phyloP scores from a whole-genome alignment of 2,329 filamentous ascomycete species.

The Bipolaris victoriae region DNA sequence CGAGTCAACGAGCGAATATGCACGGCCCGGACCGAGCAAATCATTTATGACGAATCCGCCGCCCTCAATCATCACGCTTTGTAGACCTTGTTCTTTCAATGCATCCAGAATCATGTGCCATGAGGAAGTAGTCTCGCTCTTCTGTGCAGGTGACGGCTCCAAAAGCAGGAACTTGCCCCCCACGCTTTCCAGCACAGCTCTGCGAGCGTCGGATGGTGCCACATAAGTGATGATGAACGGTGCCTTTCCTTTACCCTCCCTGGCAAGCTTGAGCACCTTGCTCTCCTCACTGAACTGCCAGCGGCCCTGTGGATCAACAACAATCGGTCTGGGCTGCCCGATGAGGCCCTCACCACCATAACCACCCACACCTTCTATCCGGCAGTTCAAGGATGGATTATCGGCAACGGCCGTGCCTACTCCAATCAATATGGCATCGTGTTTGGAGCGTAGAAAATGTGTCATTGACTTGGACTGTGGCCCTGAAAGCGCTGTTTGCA shows the following conservation, averaged over 20 bases:
- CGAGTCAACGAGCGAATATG: slow-evolving; percentile 65
- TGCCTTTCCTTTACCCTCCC: slow-evolving; percentile 69
- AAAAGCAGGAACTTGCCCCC: slow-evolving; percentile 33
- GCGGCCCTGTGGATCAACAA: slow-evolving; percentile 79
- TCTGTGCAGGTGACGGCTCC: neutral
- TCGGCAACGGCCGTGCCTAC: slow-evolving; percentile 84
- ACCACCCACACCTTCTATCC: slow-evolving; percentile 66
- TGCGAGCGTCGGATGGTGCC: slow-evolving; percentile 10
- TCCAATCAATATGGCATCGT: slow-evolving; percentile 85
- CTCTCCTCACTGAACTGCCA: slow-evolving; percentile 68
- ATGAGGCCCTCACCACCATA: slow-evolving; percentile 60
- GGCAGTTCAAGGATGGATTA: slow-evolving; percentile 83
- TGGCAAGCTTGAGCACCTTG: slow-evolving; percentile 70
- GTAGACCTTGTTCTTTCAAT: slow-evolving; percentile 56
- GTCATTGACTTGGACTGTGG: slow-evolving; percentile 89
- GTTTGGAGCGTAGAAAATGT: slow-evolving; percentile 81
- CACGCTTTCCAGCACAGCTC: slow-evolving; percentile 42
- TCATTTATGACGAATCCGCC: slow-evolving; percentile 83
- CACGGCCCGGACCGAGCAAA: slow-evolving; percentile 58
- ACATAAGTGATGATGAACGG: slow-evolving; percentile 68
- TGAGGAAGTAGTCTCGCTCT: neutral
- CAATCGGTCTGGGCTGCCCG: slow-evolving; percentile 77
- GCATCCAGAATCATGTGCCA: slow-evolving; percentile 13
- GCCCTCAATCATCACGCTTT: slow-evolving; percentile 90
- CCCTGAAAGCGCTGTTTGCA: slow-evolving; percentile 84